Base-by-base conservation (phyloP, 2,329 filamentous ascomycete genomes). In the Fusarium ambrosium region DNA sequence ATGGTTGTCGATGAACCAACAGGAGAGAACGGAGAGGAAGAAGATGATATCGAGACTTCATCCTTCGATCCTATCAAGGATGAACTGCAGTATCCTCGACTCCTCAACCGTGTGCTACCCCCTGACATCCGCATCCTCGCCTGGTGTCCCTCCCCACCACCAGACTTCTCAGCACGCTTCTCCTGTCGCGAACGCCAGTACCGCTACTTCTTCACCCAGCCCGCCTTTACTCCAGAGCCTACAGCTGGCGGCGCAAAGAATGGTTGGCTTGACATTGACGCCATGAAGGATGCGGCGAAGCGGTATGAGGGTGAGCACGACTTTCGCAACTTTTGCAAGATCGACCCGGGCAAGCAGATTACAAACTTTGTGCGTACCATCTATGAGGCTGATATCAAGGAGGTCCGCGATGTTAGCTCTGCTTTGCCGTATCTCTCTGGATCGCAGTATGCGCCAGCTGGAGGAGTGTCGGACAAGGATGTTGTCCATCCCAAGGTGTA, bases 141-240 rank as follows among this genome's bases (percentile, higher is more conserved):
- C 4, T 99, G 97, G 97, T 98, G 95, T 81, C 95, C 96, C 0
- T 87, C 90, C 34, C 94, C 93, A 18, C 94, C 95, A 0, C 84
- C 89, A 10, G 90, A 90, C 71, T 99, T 99, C 83, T 95, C 94
- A 37, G 97, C 97, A 6, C 92, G 97, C 45, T 98, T 98, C 87
- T 95, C 94, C 64, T 99, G 97, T 84, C 91, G 93, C 71, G 95
- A 98, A 84, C 90, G 97, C 24, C 92, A 94, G 75, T 99, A 99
- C 85, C 92, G 94, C 68, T 99, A 99, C 84, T 98, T 98, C 87
- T 99, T 99, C 86, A 98, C 97, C 0, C 95, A 98, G 81, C 97
- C 97, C 0, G 94, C 93, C 2, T 98, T 95, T 80, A 86, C 91
- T 3, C 95, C 95, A 0, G 87, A 90, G 6, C 83, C 82, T 2